Conservation (phyloP, 805 yeast species). For the Yamadazyma ubonensis region DNA sequence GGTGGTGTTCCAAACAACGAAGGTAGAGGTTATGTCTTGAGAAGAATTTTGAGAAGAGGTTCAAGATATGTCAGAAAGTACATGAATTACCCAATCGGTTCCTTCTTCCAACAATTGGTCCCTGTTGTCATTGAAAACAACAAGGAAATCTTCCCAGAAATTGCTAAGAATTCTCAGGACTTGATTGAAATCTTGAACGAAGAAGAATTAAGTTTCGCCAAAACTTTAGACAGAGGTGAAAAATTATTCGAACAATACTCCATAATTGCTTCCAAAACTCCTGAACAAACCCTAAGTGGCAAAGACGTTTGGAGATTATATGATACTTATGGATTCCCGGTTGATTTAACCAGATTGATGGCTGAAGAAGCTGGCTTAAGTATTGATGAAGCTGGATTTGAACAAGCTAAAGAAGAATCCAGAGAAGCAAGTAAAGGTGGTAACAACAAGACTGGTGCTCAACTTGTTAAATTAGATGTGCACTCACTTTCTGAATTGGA, state of each 20-base stretch:
- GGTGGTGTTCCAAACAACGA: conserved; percentile 99
- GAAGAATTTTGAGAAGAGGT: conserved; percentile 97
- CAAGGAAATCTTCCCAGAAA: conserved; percentile 87
- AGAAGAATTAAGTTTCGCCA: conserved; percentile 93
- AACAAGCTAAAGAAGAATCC: conserved; percentile 83
- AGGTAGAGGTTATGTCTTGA: conserved; percentile 96
- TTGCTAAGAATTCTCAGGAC: conserved; percentile 64
- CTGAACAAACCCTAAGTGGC: conserved; percentile 79
- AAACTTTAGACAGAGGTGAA: conserved; percentile 97
- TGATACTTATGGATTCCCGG: conserved; percentile 99
- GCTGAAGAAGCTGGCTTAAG: conserved; percentile 95
- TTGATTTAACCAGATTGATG: conserved; percentile 95
- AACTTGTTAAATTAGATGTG: conserved; percentile 80
- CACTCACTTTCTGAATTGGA: conserved; percentile 79
- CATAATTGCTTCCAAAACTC: conserved; percentile 69
- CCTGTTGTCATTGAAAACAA: conserved; percentile 92
- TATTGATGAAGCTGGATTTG: conserved; percentile 91
- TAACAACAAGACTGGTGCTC: conserved; percentile 56
- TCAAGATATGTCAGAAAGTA: conserved; percentile 95
- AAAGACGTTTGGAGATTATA: conserved; percentile 97
- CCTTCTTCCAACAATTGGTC: conserved; percentile 86
- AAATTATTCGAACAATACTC: conserved; percentile 94
- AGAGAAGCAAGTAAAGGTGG: conserved; percentile 94
- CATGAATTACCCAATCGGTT: conserved; percentile 92
- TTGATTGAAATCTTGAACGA: conserved; percentile 90